Evolutionary conservation across 768 basidiomycete genomes (phyloP).

Genomic region (Mrakia gelida): DNA sequence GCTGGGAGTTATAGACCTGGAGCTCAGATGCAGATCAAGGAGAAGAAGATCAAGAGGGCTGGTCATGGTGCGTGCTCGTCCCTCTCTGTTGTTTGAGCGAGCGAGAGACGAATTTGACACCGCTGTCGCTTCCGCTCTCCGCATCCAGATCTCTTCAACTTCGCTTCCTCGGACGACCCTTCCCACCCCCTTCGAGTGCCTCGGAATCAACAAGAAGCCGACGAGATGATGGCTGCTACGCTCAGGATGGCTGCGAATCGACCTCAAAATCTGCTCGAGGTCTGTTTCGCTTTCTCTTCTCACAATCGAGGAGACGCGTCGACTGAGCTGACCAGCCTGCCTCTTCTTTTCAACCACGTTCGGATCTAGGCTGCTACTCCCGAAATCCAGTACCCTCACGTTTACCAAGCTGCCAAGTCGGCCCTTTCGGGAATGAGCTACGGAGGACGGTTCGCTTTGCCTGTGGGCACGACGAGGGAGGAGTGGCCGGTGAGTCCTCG

Average conservation of each 20-base stretch:
- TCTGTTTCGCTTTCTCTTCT: neutral
- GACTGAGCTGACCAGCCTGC: neutral
- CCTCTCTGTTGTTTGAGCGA: neutral
- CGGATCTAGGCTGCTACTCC: conserved; percentile 28
- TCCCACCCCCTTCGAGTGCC: neutral
- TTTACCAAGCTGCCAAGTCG: conserved; percentile 67
- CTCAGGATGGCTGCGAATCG: conserved; percentile 14
- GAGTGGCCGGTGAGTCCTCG: conserved; percentile 57
- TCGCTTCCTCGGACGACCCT: neutral
- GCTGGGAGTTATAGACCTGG: conserved; percentile 15
- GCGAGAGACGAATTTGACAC: neutral
- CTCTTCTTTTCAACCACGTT: neutral
- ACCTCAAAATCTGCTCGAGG: conserved; percentile 6
- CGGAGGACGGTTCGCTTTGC: conserved; percentile 74
- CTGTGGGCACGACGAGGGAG: conserved; percentile 69
- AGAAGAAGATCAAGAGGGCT: conserved; percentile 17
- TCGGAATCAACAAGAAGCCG: conserved; percentile 12
- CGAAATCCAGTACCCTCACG: conserved; percentile 65
- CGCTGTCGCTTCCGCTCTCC: neutral
- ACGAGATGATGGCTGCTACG: conserved; percentile 21
- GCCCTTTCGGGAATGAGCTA: conserved; percentile 59
- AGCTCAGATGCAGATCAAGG: conserved; percentile 17
- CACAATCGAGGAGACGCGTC: neutral
- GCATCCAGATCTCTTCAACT: neutral
- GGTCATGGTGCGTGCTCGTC: conserved; percentile 2